Evolutionary conservation across 352 stramenopile genomes (phyloP).

Genomic region (Phytophthora constricta): DNA sequence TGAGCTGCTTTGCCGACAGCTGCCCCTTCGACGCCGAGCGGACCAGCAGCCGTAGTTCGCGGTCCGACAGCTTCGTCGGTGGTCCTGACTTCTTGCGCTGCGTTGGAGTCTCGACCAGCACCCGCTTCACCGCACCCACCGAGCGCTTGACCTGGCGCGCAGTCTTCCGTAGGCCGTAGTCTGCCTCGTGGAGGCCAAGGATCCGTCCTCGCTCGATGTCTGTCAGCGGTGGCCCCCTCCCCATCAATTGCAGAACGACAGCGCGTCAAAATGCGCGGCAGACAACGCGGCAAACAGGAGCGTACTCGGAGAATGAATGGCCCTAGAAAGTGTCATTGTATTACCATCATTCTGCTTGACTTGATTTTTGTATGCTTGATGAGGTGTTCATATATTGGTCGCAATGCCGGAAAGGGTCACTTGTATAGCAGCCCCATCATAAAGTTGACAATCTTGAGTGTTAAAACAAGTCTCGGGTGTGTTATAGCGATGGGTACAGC

Average conservation of each 20-base stretch:
- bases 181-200: not conserved
- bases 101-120: not conserved
- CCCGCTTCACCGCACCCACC: not conserved
- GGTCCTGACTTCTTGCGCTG: not conserved
- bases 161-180: not conserved
- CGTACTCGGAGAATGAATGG: too few species aligned
- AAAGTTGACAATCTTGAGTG: not conserved
- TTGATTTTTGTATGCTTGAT: not conserved
- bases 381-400: not conserved
- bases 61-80: not conserved
- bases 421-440: not conserved
- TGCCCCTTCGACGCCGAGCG: not conserved
- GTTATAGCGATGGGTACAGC: not conserved
- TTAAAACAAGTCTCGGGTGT: not conserved
- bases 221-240: not conserved
- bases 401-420: not conserved
- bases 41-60: conserved; percentile 2
- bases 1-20: conserved; percentile 9
- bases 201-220: not conserved
- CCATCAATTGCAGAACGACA: not conserved
- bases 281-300: not conserved
- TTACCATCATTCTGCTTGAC: not conserved
- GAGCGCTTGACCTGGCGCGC: not conserved
- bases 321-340: not conserved
- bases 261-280: not conserved